phyloP scores from a whole-genome alignment of 225 moss, liverwort and hornwort genomes.

The Sphagnum contortum region DNA sequence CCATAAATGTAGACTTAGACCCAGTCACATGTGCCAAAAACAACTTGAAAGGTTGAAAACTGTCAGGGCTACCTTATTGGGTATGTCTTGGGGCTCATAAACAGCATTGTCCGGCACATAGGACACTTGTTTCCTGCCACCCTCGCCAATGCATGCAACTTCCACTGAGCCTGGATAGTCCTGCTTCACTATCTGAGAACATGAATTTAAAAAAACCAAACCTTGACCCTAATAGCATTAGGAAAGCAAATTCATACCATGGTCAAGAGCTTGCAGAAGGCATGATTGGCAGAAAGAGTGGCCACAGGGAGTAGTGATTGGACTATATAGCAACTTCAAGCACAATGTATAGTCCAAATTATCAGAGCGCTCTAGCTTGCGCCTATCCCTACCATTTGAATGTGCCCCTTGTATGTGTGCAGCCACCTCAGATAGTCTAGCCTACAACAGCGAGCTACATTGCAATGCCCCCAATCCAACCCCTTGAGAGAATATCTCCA shows the following conservation, averaged over 20 bases:
- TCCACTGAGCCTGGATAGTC: no score
- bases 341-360: slow-evolving; percentile 87
- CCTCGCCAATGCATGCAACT: slow-evolving; percentile 2
- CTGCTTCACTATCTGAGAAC: no score
- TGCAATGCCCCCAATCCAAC: not conserved
- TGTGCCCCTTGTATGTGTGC: slow-evolving; percentile 39
- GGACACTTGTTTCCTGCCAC: slow-evolving; percentile 86
- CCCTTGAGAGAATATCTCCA: no score
- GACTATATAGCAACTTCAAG: slow-evolving; percentile 74
- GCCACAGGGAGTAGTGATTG: slow-evolving; percentile 86
- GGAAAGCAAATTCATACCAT: slow-evolving; percentile 31
- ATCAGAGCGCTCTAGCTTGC: slow-evolving; percentile 67
- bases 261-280: slow-evolving; percentile 89
- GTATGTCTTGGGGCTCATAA: slow-evolving; percentile 72
- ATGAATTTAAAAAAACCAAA: no score
- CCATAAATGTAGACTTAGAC: not conserved
- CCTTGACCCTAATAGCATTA: no score
- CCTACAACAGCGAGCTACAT: slow-evolving; percentile 32
- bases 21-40: no score
- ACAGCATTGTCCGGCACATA: slow-evolving; percentile 85
- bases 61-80: slow-evolving; percentile 52
- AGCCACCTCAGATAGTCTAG: slow-evolving; percentile 40
- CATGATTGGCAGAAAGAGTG: slow-evolving; percentile 82
- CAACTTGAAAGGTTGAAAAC: not conserved
- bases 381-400: slow-evolving; percentile 33